phyloP scores from a whole-genome alignment of 768 basidiomycete species.

The Coprinopsis cinerea region DNA sequence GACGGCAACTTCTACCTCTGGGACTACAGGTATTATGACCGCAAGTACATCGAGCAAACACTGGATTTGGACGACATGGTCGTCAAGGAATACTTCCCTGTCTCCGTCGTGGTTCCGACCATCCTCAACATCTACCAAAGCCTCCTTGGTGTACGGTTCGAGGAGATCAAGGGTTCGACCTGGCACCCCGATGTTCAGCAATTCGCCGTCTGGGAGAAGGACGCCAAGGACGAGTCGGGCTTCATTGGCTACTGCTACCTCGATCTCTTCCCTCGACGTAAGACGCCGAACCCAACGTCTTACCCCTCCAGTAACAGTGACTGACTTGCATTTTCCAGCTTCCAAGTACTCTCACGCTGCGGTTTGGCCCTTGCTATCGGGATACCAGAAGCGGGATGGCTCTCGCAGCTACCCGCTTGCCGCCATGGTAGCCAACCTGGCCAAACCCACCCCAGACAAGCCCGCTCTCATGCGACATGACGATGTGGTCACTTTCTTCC shows the following conservation, averaged over 20 bases:
- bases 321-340: slow-evolving; percentile 28
- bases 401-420: slow-evolving; percentile 66
- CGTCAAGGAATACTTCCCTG: slow-evolving; percentile 89
- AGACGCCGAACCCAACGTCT: slow-evolving; percentile 10
- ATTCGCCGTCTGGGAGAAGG: slow-evolving; percentile 81
- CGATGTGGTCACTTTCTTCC: slow-evolving; percentile 88
- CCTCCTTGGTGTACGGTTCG: slow-evolving; percentile 71
- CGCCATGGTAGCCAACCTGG: slow-evolving; percentile 89
- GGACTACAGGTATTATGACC: slow-evolving; percentile 79
- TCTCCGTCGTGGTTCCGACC: slow-evolving; percentile 72
- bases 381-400: slow-evolving; percentile 52
- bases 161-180: slow-evolving; percentile 51
- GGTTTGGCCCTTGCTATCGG: slow-evolving; percentile 71
- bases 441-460: slow-evolving; percentile 74
- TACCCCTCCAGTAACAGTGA: not conserved
- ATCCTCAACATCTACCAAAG: slow-evolving; percentile 83
- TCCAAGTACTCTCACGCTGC: slow-evolving; percentile 85
- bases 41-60: slow-evolving; percentile 58
- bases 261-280: slow-evolving; percentile 81
- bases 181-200: slow-evolving; percentile 91
- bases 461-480: slow-evolving; percentile 85
- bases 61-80: slow-evolving; percentile 69
- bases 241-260: slow-evolving; percentile 87
- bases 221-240: slow-evolving; percentile 59
- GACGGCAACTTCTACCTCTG: slow-evolving; percentile 76